Conservation (phyloP, 768 basidiomycete genomes). For the Dioszegia hungarica region DNA sequence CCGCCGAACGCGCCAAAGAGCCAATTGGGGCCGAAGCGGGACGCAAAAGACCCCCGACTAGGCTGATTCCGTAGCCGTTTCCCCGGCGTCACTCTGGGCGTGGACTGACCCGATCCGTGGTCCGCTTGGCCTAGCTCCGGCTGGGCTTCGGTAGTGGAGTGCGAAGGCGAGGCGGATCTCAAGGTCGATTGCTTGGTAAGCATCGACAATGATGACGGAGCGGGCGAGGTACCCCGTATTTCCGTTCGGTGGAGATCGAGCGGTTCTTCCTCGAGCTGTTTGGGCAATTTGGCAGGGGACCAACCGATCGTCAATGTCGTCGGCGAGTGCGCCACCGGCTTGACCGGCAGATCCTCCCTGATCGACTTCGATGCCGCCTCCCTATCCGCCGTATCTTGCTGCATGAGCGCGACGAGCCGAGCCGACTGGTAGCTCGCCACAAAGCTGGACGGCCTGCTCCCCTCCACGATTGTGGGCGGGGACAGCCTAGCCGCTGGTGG, state of each 20-base stretch:
- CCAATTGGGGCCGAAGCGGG: constrained; percentile 35
- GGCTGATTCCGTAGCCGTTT: constrained; percentile 27
- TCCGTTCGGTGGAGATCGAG: constrained; percentile 19
- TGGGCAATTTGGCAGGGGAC: not conserved
- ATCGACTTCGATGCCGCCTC: not conserved
- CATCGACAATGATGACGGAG: constrained; percentile 18
- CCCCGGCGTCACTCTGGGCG: constrained; percentile 30
- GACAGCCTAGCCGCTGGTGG: not conserved
- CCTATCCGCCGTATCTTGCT: not conserved
- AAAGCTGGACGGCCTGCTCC: not conserved
- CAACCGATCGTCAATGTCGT: constrained; percentile 1
- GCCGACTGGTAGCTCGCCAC: constrained; percentile 35
- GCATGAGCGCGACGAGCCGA: constrained; percentile 20
- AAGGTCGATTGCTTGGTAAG: not conserved
- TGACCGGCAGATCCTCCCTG: not conserved
- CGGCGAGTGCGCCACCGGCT: not conserved
- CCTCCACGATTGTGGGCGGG: not conserved
- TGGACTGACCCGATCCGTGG: constrained; percentile 28
- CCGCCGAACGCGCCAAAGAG: constrained; percentile 29
- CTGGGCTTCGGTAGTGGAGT: constrained; percentile 11
- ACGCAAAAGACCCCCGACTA: constrained; percentile 32
- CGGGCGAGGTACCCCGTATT: constrained; percentile 19
- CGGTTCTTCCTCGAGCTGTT: not conserved
- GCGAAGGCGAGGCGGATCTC: constrained; percentile 13
- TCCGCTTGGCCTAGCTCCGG: not conserved